Evolutionary conservation across 2,329 filamentous ascomycete genomes (phyloP), one percentile per base, ranked within the genome.

Genomic region (Clathrospora elynae): DNA sequence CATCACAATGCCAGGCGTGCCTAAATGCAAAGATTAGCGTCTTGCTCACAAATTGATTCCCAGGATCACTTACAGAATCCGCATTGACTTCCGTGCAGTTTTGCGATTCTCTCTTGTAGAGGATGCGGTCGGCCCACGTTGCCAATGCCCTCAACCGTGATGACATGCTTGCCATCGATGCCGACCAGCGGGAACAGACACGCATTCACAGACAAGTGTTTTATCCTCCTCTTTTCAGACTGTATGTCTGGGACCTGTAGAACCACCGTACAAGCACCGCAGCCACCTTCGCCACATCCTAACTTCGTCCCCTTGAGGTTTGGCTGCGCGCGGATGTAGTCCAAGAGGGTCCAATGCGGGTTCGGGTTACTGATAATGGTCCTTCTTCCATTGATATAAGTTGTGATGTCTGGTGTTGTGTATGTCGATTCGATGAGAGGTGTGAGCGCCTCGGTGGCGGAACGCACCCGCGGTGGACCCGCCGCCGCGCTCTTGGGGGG

Each of bases 151-250:
- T 97, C 92, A 28, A 97, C 84, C 2, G 92, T 97, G 65, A 97
- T 91, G 67, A 97, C 88, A 81, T 97, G 92, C 68, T 97, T 97
- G 33, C 92, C 92, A 70, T 97, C 92, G 31, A 97, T 80, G 53
- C 90, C 95, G 45, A 90, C 87, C 25, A 97, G 78, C 2, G 92
- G 93, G 9, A 92, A 92, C 34, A 97, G 75, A 67, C 92, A 97
- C 14, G 92, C 92, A 65, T 97, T 97, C 39, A 97, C 88, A 34
- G 90, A 93, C 42, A 92, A 88, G 76, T 97, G 91, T 65, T 96
- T 96, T 59, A 96, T 87, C 67, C 87, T 82, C 61, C 87, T 88
- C 11, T 95, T 96, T 63, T 86, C 85, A 26, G 51, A 51, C 68
- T 95, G 88, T 49, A 87, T 90, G 35, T 57, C 56, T 16, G 53